Base-by-base conservation (phyloP, 495 filamentous ascomycete genomes). In the Penicillium argentinense region DNA sequence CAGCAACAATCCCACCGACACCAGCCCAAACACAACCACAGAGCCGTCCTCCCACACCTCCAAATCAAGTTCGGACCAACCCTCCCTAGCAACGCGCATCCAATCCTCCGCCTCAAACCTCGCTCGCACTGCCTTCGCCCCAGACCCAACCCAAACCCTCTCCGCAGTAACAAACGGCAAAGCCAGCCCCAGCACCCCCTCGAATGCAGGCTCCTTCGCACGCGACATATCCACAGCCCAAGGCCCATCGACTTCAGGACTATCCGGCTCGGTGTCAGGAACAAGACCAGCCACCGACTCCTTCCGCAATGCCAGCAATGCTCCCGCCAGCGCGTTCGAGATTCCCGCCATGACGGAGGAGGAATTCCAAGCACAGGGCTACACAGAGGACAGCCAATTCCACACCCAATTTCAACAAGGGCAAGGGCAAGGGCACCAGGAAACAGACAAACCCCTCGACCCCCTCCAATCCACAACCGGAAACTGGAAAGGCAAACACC, bases 101-200 rank as follows among this genome's bases (percentile, higher is more conserved):
- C 69, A 75, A 41, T 54, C 40, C 42, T 75, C 71, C 14, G 71
- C 71, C 0, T 42, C 65, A 4, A 50, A 51, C 0, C 60, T 73
- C 26, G 67, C 68, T 9, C 57, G 57, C 44, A 64, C 64, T 49
- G 62, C 60, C 4, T 54, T 72, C 45, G 34, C 53, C 7, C 8
- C 32, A 13, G 62, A 67, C 19, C 44, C 61, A 14, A 56, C 66
- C 9, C 50, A 63, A 1, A 49, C 64, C 14, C 47, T 73, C 22
- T 39, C 66, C n/a, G 48, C 34, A 21, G 43, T 46, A 9, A 60
- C 47, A 2, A 34, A 46, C 29, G 57, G 52, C 34, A 71, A 72
- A 38, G 50, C 54, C 16, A 33, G n/a, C n/a, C 49, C 22, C 24
- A 45, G 7, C 34, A 11, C 33, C 4, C 7, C 16, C 14, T 36